Evolutionary conservation across 495 filamentous ascomycete genomes (phyloP).

Genomic region (Penicillium daleae): DNA sequence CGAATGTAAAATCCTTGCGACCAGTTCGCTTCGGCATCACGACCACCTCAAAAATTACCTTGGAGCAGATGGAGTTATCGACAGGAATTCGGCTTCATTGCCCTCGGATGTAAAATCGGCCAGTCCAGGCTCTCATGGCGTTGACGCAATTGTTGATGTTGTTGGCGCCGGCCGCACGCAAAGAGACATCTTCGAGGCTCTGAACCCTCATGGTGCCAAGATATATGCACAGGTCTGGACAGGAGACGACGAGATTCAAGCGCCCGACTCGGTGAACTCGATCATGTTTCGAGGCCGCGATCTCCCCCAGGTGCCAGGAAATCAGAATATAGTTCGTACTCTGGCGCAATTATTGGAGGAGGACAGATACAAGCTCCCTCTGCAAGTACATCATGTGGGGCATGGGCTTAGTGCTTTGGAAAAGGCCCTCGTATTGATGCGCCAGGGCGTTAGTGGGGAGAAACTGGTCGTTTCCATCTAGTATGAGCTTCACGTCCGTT

Average conservation of each 20-base stretch:
- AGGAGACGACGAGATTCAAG: conserved; percentile 19
- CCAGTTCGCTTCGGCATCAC: conserved; percentile 42
- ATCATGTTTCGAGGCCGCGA: conserved; percentile 28
- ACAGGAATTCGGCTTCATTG: conserved; percentile 26
- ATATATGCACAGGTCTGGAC: conserved; percentile 41
- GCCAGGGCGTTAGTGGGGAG: conserved; percentile 34
- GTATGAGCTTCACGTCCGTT: not conserved
- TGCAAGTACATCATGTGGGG: conserved; percentile 33
- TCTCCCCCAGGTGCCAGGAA: conserved; percentile 26
- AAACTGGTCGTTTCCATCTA: conserved; percentile 40
- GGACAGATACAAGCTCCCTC: conserved; percentile 10
- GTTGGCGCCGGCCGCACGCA: conserved; percentile 32
- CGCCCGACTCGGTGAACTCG: conserved; percentile 29
- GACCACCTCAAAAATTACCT: conserved; percentile 26
- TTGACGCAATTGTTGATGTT: conserved; percentile 47
- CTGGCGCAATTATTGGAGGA: conserved; percentile 26
- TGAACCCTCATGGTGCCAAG: conserved; percentile 35
- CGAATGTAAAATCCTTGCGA: conserved; percentile 38
- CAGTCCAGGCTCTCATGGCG: conserved; percentile 30
- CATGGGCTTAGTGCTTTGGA: conserved; percentile 34
- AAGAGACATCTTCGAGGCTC: conserved; percentile 23
- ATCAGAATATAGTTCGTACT: conserved; percentile 11
- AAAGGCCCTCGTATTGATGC: conserved; percentile 34
- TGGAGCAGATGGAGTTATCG: conserved; percentile 38
- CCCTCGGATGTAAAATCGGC: conserved; percentile 33